Conservation (phyloP, 1,284 basidiomycete genomes). For the Tremellales sp. region DNA sequence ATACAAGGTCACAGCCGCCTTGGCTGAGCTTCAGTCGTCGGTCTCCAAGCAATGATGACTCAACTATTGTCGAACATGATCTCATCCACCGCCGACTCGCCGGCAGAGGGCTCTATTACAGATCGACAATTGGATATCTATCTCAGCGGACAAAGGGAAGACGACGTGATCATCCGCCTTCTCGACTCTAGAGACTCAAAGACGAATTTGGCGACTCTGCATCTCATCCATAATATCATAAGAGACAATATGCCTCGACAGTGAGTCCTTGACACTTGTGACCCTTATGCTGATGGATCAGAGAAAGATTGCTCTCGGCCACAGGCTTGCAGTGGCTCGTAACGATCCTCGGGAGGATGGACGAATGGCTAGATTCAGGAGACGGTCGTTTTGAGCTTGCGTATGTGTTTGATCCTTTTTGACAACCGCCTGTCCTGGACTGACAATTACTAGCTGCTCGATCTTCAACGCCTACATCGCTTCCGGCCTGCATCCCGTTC, state of each 20-base stretch:
- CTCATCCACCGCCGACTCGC: slow-evolving; percentile 23
- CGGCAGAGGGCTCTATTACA: slow-evolving; percentile 13
- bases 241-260: slow-evolving; percentile 55
- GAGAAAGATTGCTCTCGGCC: slow-evolving; percentile 13
- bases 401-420: slow-evolving; percentile 48
- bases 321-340: slow-evolving; percentile 28
- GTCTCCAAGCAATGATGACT: slow-evolving; percentile 30
- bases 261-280: slow-evolving; percentile 51
- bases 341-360: slow-evolving; percentile 57
- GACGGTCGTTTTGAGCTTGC: slow-evolving; percentile 70
- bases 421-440: neutral
- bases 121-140: slow-evolving; percentile 23
- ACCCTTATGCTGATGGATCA: slow-evolving; percentile 5
- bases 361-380: slow-evolving; percentile 61
- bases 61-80: slow-evolving; percentile 45
- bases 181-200: slow-evolving; percentile 63
- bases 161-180: slow-evolving; percentile 65
- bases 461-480: slow-evolving; percentile 50
- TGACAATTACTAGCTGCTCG: slow-evolving; percentile 41
- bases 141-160: slow-evolving; percentile 33
- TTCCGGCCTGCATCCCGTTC: slow-evolving; percentile 35
- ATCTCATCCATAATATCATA: slow-evolving; percentile 69
- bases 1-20: no score
- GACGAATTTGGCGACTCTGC: slow-evolving; percentile 60
- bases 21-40: slow-evolving; percentile 20